phyloP scores from a whole-genome alignment of 352 stramenopile genomes.

The Thalassiosira livingstoniorum region DNA sequence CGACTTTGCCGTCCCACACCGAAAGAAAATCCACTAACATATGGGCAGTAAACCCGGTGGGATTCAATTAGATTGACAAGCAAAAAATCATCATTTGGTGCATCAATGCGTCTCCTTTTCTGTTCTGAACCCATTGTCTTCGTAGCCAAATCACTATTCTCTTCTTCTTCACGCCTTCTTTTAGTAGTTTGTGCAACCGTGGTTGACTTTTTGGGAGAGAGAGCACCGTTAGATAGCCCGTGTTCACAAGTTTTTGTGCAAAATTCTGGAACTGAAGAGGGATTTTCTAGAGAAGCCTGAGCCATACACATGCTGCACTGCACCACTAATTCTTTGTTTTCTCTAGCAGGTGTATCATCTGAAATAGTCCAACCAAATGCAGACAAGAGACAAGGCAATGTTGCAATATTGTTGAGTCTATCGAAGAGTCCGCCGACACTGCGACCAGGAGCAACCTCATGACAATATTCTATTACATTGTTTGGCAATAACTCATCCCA shows the following conservation, averaged over 20 bases:
- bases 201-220: not conserved
- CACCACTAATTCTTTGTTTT: constrained; percentile 16
- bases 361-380: constrained; percentile 40
- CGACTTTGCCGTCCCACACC: not conserved
- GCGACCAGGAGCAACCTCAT: constrained; percentile 10
- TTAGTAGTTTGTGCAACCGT: not conserved
- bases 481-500: constrained; percentile 13
- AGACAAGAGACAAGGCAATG: constrained; percentile 29
- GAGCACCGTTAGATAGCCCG: not conserved
- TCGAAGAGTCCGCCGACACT: constrained; percentile 12
- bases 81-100: constrained; percentile 9
- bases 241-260: not conserved
- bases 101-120: constrained; percentile 24
- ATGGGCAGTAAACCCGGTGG: constrained; percentile 51
- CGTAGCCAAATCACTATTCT: not conserved
- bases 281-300: constrained; percentile 22
- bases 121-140: not conserved
- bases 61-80: constrained; percentile 50
- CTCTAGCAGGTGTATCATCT: constrained; percentile 2
- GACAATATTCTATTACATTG: constrained; percentile 21
- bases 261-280: not conserved
- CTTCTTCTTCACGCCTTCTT: constrained; percentile 2
- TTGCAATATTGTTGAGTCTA: constrained; percentile 9
- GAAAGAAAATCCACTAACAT: constrained; percentile 47
- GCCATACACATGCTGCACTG: constrained; percentile 49